Evolutionary conservation across 164 flowering plant species (phyloP), one percentile per base, ranked within the genome.

Genomic region (Dillenia turbinata): DNA sequence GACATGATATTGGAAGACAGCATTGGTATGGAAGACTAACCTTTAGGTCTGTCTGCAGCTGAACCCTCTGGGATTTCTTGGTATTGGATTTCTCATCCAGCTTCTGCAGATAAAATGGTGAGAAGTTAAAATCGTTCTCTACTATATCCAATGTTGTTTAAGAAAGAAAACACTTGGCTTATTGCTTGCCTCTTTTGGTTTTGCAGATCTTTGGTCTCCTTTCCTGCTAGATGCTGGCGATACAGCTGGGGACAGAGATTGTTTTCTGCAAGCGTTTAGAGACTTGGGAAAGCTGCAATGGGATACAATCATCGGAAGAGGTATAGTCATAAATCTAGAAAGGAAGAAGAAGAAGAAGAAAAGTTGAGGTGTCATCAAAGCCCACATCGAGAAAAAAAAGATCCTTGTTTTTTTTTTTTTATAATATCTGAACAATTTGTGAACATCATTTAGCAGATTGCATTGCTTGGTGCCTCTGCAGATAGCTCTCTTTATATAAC

Each of bases 181-280:
- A 55, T 24, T 8, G 45, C 78, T 73, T 79, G 74, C 90, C 87
- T 81, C 72, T 75, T 83, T 85, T 68, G 85, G 81, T 67, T 70
- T 79, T 55, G 81, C 81, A 57, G 87, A 84, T 78, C 90, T 75
- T 74, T 83, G 84, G 60, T 83, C 87, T 1, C 85, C 81, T 59
- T 75, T 83, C 24, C 81, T 67, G 54, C 66, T 61, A 60, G 83
- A 83, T 47, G 87, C 79, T 50, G 77, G 59, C 5, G 81, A 75
- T 51, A 60, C 22, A 68, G 45, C 58, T 7, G 85, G 82, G 13
- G 85, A 79, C 49, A 70, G 66, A 40, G 66, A 48, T 66, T 82
- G 81, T 71, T 73, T 81, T 64, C 73, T 70, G 72, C 78, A 68
- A 53, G 74, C 66, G 64, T 69, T 70, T 63, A 77, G 69, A 59